These are phyloP conservation scores for Sporothrix luriei DNA, from an alignment of 2,329 filamentous ascomycete genomes.

Conservation along the genomic window DNA sequence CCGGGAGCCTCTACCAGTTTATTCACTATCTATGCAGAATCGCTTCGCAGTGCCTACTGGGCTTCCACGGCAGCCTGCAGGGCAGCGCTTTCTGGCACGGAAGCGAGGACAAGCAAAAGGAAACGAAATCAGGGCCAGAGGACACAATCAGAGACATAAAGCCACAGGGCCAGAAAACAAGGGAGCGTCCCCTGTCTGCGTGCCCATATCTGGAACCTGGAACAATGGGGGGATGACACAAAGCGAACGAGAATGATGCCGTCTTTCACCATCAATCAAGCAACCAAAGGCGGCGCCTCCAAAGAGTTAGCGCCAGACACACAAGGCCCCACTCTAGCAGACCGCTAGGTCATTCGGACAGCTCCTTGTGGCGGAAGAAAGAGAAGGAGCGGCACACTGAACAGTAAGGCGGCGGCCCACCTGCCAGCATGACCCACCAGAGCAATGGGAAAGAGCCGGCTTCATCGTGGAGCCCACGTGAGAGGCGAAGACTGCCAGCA, in stretches of 20 bases:
- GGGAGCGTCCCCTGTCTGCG: neutral
- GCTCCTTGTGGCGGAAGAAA: conserved; percentile 4
- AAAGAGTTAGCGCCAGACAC: conserved; percentile 2
- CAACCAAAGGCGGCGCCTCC: conserved; percentile 6
- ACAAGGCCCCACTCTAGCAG: neutral
- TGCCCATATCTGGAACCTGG: neutral
- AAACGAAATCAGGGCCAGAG: neutral
- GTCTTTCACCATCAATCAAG: conserved; percentile 22
- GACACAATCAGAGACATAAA: neutral
- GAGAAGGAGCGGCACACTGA: conserved; percentile 4
- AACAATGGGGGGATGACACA: conserved; percentile 26
- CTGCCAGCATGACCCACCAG: conserved; percentile 18
- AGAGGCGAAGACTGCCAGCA: conserved; percentile 16
- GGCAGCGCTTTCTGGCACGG: neutral
- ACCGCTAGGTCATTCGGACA: conserved; percentile 21
- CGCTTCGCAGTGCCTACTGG: neutral
- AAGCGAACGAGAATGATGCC: conserved; percentile 20
- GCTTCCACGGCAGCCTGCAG: conserved; percentile 26
- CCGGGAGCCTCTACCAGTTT: neutral
- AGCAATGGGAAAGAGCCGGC: conserved; percentile 6
- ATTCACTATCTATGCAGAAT: neutral
- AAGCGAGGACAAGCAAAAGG: neutral
- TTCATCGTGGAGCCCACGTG: conserved; percentile 27
- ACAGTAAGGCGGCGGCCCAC: conserved; percentile 16
- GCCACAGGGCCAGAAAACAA: conserved; percentile 1